Percentiles rank a stretch among this genome's conserved stretches.
Evolutionary conservation across 2,329 filamentous ascomycete genomes (phyloP).

Genomic region (Aspergillus pseudotamarii): DNA sequence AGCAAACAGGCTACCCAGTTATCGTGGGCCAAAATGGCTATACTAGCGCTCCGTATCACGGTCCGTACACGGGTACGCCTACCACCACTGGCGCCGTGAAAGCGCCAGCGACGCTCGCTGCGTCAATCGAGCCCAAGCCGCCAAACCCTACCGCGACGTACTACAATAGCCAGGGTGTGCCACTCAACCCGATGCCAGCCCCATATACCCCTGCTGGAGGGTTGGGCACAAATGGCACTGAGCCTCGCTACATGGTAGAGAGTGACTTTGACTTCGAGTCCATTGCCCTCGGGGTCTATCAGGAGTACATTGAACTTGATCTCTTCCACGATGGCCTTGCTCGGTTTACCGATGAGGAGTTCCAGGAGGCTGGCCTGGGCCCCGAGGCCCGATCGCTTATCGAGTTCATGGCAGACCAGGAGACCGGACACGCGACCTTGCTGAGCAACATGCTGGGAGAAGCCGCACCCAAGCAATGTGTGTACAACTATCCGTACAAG

Average conservation of each 20-base stretch:
- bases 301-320: slow-evolving; percentile 84
- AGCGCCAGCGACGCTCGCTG: slow-evolving; percentile 53
- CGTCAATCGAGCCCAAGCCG: slow-evolving; percentile 55
- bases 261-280: slow-evolving; percentile 85
- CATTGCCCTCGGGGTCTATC: slow-evolving; percentile 72
- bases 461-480: no score
- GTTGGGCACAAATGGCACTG: slow-evolving; percentile 72
- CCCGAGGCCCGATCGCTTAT: no score
- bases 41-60: no score
- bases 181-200: slow-evolving; percentile 67
- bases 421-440: no score
- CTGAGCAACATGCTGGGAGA: no score
- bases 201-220: slow-evolving; percentile 75
- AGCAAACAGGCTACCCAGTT: no score
- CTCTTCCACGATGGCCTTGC: slow-evolving; percentile 66
- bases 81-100: slow-evolving; percentile 70
- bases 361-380: no score
- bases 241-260: slow-evolving; percentile 74
- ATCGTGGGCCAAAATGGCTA: no score
- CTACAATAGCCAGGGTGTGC: slow-evolving; percentile 71
- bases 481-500: no score
- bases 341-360: no score
- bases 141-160: slow-evolving; percentile 64
- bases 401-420: no score
- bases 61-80: slow-evolving; percentile 36